Evolutionary conservation across 1,284 basidiomycete genomes (phyloP).

Genomic region (Athelia sp.): DNA sequence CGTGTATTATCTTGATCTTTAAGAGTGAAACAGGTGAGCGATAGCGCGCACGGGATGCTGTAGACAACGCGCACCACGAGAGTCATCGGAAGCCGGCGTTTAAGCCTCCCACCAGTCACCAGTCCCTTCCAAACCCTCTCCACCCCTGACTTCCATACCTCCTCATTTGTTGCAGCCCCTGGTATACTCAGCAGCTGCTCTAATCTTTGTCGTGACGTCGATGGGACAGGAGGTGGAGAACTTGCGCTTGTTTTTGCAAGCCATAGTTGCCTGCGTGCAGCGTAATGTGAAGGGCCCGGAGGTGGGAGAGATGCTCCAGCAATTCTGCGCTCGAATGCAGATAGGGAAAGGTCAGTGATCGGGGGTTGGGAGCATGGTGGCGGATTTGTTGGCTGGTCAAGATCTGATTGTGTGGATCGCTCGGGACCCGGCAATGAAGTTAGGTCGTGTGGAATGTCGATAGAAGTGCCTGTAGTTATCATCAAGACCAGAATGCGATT

Average conservation of each 20-base stretch:
- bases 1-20: constrained; percentile 66
- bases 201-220: constrained; percentile 42
- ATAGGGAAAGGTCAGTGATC: background rate
- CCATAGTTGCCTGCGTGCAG: constrained; percentile 60
- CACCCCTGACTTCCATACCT: constrained; percentile 52
- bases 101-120: constrained; percentile 49
- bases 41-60: constrained; percentile 22
- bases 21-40: constrained; percentile 2
- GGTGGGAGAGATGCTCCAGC: constrained; percentile 40
- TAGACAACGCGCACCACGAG: constrained; percentile 42
- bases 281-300: constrained; percentile 59
- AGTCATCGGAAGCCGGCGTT: constrained; percentile 50
- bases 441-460: too few species aligned
- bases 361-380: too few species aligned
- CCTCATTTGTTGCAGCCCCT: constrained; percentile 43
- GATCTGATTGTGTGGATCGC: too few species aligned
- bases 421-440: too few species aligned
- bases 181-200: constrained; percentile 46
- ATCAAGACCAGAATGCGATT: too few species aligned
- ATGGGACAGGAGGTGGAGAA: constrained; percentile 19
- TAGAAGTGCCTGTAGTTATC: too few species aligned
- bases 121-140: constrained; percentile 62
- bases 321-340: constrained; percentile 35
- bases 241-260: constrained; percentile 23
- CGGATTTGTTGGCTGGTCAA: too few species aligned